Percentiles rank a stretch among this genome's conserved stretches.
phyloP scores from a whole-genome alignment of 768 basidiomycete species.

The Auriscalpium vulgare region DNA sequence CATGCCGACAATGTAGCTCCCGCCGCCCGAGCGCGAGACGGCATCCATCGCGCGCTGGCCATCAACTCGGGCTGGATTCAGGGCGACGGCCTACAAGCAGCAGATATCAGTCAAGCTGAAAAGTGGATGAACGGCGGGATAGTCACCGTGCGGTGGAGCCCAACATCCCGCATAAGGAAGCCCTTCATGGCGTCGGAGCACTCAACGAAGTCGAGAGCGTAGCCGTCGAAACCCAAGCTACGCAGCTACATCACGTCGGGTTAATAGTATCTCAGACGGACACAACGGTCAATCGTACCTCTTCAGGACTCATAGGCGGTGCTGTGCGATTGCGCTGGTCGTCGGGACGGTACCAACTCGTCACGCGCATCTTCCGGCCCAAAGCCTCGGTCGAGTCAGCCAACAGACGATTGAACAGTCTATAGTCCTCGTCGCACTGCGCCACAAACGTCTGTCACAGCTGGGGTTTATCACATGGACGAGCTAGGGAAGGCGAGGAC shows the following conservation, averaged over 20 bases:
- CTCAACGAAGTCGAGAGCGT: constrained; percentile 72
- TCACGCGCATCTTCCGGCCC: constrained; percentile 47
- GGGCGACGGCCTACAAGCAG: constrained; percentile 48
- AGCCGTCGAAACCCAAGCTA: constrained; percentile 65
- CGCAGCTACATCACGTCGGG: too few relatives aligned
- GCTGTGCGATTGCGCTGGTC: constrained; percentile 27
- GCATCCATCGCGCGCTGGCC: constrained; percentile 50
- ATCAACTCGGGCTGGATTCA: constrained; percentile 42
- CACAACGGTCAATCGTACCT: constrained; percentile 31
- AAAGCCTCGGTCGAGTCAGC: constrained; percentile 52
- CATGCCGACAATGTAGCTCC: constrained; percentile 52
- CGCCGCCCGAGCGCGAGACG: constrained; percentile 48
- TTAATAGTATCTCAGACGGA: too few relatives aligned
- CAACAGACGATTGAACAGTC: constrained; percentile 55
- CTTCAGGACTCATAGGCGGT: constrained; percentile 52
- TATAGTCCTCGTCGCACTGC: constrained; percentile 76
- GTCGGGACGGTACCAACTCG: constrained; percentile 57
- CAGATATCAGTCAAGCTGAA: neutral
- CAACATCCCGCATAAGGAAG: constrained; percentile 56
- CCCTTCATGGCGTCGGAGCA: constrained; percentile 69
- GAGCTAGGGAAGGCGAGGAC: neutral
- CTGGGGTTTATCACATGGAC: neutral
- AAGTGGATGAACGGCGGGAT: neutral
- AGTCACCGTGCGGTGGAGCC: constrained; percentile 69
- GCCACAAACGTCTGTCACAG: constrained; percentile 69